Evolutionary conservation across 2,329 filamentous ascomycete species (phyloP).

Genomic region (Aureobasidium musti): DNA sequence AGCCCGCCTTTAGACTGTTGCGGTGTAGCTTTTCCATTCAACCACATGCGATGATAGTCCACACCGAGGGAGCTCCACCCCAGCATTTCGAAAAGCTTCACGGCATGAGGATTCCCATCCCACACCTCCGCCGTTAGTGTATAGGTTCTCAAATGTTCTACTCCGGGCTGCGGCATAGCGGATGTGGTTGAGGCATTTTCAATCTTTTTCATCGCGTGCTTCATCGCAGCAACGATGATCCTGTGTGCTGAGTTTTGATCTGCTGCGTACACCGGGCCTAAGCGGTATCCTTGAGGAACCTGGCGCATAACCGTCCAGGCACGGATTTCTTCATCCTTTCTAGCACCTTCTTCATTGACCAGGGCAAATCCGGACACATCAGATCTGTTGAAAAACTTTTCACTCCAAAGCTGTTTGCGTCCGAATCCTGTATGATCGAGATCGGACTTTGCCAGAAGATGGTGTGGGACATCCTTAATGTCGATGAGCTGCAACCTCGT

Average conservation of each 20-base stretch:
- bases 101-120: conserved; percentile 38
- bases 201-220: conserved; percentile 32
- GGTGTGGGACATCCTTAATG: conserved; percentile 35
- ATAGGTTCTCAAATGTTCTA: conserved; percentile 30
- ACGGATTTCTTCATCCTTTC: conserved; percentile 32
- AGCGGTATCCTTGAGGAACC: conserved; percentile 40
- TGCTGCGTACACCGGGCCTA: conserved; percentile 44
- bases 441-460: conserved; percentile 37
- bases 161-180: conserved; percentile 31
- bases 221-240: conserved; percentile 39
- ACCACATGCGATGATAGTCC: conserved; percentile 46
- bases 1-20: conserved; percentile 40
- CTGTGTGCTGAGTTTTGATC: conserved; percentile 35
- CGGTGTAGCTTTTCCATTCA: conserved; percentile 38
- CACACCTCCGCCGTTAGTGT: conserved; percentile 42
- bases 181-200: conserved; percentile 17
- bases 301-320: conserved; percentile 41
- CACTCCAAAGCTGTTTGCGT: conserved; percentile 39
- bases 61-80: conserved; percentile 40
- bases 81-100: conserved; percentile 40
- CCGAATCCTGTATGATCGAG: conserved; percentile 41
- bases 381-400: conserved; percentile 37
- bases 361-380: conserved; percentile 40
- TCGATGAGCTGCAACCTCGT: conserved; percentile 32
- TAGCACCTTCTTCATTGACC: conserved; percentile 25